These are phyloP conservation scores for Flaveria sonorensis DNA, from an alignment of 129 eudicot species.

Conservation along the genomic window DNA sequence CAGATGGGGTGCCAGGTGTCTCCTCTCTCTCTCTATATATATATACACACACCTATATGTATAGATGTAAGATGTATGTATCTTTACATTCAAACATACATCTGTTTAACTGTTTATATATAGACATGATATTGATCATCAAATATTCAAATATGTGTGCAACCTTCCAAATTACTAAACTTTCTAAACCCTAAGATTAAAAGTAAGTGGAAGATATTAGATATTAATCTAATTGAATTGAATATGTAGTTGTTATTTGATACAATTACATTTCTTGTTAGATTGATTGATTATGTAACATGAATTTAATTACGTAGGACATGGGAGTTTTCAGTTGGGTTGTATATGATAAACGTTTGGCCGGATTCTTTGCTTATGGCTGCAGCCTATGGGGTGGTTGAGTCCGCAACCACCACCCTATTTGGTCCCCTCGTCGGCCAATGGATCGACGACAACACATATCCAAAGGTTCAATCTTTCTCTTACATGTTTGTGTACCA, in stretches of 20 bases:
- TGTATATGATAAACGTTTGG: constrained; percentile 90
- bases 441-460: constrained; percentile 64
- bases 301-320: constrained; percentile 40
- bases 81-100: neutral
- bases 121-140: no score
- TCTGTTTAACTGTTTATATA: neutral
- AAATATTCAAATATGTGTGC: no score
- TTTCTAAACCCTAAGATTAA: neutral
- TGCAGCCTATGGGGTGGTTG: constrained; percentile 92
- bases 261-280: neutral
- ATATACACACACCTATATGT: neutral
- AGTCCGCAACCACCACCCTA: constrained; percentile 71
- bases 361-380: constrained; percentile 88
- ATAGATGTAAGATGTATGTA: neutral
- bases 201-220: neutral
- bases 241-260: neutral
- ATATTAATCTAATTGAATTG: neutral
- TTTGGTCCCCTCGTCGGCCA: constrained; percentile 85
- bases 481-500: no score
- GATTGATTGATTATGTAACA: neutral
- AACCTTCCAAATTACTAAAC: neutral
- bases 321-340: constrained; percentile 97
- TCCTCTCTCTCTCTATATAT: neutral
- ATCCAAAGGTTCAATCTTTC: constrained; percentile 58
- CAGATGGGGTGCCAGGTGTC: constrained; percentile 98